Base-by-base conservation (phyloP, 352 stramenopile genomes). In the Globisporangium ultimum region DNA sequence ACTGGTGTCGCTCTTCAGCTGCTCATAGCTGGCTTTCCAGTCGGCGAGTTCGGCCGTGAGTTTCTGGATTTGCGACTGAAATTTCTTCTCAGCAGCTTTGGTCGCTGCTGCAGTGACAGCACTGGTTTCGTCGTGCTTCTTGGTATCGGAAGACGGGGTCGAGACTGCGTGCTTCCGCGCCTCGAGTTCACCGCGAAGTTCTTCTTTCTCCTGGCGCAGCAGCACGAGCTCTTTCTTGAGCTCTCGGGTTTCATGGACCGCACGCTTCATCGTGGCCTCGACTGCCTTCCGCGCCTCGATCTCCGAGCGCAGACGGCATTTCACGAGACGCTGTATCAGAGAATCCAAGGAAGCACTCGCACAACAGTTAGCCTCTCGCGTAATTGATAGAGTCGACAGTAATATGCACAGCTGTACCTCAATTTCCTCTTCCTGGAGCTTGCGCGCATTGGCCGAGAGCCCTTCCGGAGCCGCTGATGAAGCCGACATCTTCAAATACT, bases 181-280 rank as follows among this genome's bases (percentile, higher is more conserved):
- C 24, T 78, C 68, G 2, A 49, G 57, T 48, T 74, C 69, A 17
- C 48, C 53, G 42, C 60, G 71, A 14, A 80, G 63, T 51, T 91
- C 77, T 38, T 88, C 78, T 55, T 89, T 91, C 49, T 91, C 82
- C 60, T 89, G 71, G 2, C 82, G 79, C 70, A 91, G 66, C 46
- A 89, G 22, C 47, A 89, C 76, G 14, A 91, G 68, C 58, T 89
- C 82, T 24, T 89, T 89, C 67, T 91, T 91, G 45, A 91, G 60
- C 58, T 91, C 82, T 1, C 78, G 71, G 0, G 82, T 74, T 49
- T 91, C 80, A 14, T 86, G 76, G 24, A 91, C 80, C 1, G 80
- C 82, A 9, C 80, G 78, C 63, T 88, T 90, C 82, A 88, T 90
- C 20, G 78, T 88, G 28, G 66, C 81, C 53, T 91, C 80, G 0